These are phyloP conservation scores for Isabelozyma rhagii DNA, from an alignment of 805 yeast species.

Conservation along the genomic window DNA sequence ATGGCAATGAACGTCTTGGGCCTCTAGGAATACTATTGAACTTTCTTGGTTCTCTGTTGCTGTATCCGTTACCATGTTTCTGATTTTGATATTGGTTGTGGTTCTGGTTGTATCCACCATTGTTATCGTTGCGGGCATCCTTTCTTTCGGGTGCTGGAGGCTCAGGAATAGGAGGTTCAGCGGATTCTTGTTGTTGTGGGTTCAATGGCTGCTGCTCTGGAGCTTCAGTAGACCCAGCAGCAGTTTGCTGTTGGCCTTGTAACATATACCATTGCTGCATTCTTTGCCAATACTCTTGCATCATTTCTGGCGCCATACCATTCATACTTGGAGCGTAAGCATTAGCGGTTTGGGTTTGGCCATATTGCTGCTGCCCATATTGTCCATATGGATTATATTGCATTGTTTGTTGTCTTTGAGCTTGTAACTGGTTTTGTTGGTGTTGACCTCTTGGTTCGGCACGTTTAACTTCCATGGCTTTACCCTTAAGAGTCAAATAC, in stretches of 20 bases:
- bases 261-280: constrained; percentile 65
- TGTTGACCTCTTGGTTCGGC: constrained; percentile 82
- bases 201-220: constrained; percentile 41
- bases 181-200: constrained; percentile 35
- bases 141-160: constrained; percentile 18
- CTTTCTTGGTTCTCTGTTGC: neutral
- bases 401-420: constrained; percentile 27
- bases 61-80: constrained; percentile 8
- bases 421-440: constrained; percentile 35
- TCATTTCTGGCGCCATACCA: constrained; percentile 49
- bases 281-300: constrained; percentile 62
- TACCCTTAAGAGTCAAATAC: constrained; percentile 81
- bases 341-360: constrained; percentile 14
- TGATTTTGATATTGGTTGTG: constrained; percentile 18
- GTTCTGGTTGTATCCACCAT: constrained; percentile 8
- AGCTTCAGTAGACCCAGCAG: constrained; percentile 21
- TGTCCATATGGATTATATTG: constrained; percentile 18
- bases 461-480: constrained; percentile 77
- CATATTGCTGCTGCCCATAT: constrained; percentile 14
- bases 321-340: constrained; percentile 19
- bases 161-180: constrained; percentile 24
- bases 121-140: constrained; percentile 13
- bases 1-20: constrained; percentile 43
- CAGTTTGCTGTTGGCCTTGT: constrained; percentile 48
- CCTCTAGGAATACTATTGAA: constrained; percentile 45